These are phyloP conservation scores for Sherardia arvensis DNA, from an alignment of 257 asterid species.

Conservation along the genomic window DNA sequence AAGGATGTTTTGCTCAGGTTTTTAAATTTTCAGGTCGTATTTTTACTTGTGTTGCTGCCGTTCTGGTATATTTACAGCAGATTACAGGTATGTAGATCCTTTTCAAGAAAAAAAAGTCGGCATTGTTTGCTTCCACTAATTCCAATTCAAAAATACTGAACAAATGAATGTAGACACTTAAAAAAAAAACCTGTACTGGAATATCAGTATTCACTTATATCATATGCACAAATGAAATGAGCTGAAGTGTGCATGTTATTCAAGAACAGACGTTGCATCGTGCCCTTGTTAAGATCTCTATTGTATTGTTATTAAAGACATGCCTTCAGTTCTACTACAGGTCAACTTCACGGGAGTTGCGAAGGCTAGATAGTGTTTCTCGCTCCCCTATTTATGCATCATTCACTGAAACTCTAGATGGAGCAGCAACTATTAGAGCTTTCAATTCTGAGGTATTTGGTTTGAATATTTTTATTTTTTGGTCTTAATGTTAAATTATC, in stretches of 20 bases:
- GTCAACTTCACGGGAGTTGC: constrained; percentile 88
- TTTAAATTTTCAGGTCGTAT: constrained; percentile 44
- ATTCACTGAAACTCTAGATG: constrained; percentile 88
- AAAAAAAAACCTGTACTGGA: background rate
- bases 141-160: background rate
- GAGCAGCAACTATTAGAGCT: constrained; percentile 89
- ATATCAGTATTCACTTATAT: background rate
- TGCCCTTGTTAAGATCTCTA: background rate
- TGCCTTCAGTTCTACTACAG: constrained; percentile 78
- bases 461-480: background rate
- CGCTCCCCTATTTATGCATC: constrained; percentile 96
- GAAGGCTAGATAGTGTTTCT: constrained; percentile 94
- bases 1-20: background rate
- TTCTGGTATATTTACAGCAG: constrained; percentile 78
- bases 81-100: constrained; percentile 47
- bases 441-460: constrained; percentile 56
- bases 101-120: background rate
- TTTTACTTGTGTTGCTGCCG: constrained; percentile 69
- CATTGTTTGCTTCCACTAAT: background rate
- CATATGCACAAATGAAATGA: background rate
- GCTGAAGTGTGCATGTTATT: background rate
- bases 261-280: background rate
- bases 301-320: constrained; percentile 20
- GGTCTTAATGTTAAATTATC: background rate
- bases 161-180: background rate